Percentiles rank a stretch among this genome's conserved stretches.
phyloP scores from a whole-genome alignment of 1,139 yeast species.

The Zygosaccharomyces sapae region DNA sequence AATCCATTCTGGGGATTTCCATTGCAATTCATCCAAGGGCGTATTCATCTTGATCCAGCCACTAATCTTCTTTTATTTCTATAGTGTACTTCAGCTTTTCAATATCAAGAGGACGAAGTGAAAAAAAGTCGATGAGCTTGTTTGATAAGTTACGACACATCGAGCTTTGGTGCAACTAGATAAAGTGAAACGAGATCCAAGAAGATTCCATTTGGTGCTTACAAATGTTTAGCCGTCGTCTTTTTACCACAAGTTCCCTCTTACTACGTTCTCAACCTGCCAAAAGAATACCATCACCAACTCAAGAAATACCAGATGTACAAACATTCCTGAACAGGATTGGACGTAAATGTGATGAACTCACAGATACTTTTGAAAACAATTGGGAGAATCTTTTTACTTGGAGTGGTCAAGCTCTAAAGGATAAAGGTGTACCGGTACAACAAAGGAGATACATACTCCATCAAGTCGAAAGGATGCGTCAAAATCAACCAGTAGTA shows the following conservation, averaged over 20 bases:
- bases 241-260: conserved; percentile 14
- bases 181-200: not conserved
- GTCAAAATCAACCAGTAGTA: conserved; percentile 54
- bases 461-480: conserved; percentile 41
- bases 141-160: not conserved
- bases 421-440: conserved; percentile 75
- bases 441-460: conserved; percentile 64
- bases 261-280: conserved; percentile 15
- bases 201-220: not conserved
- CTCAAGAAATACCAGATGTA: conserved; percentile 62
- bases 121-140: conserved; percentile 1
- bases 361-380: conserved; percentile 64
- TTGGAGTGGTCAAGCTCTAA: conserved; percentile 56
- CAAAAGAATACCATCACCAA: conserved; percentile 44
- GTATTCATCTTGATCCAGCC: conserved; percentile 19
- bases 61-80: not conserved
- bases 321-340: conserved; percentile 64
- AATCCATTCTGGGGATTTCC: conserved; percentile 98
- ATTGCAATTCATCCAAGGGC: conserved; percentile 81
- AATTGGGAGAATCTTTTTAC: conserved; percentile 66
- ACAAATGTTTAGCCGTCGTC: conserved; percentile 20
- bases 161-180: not conserved
- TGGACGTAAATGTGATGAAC: conserved; percentile 71
- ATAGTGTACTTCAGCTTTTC: not conserved
- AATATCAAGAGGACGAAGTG: not conserved